Evolutionary conservation across 2,329 filamentous ascomycete genomes (phyloP).

Genomic region (Aspergillus carbonarius): DNA sequence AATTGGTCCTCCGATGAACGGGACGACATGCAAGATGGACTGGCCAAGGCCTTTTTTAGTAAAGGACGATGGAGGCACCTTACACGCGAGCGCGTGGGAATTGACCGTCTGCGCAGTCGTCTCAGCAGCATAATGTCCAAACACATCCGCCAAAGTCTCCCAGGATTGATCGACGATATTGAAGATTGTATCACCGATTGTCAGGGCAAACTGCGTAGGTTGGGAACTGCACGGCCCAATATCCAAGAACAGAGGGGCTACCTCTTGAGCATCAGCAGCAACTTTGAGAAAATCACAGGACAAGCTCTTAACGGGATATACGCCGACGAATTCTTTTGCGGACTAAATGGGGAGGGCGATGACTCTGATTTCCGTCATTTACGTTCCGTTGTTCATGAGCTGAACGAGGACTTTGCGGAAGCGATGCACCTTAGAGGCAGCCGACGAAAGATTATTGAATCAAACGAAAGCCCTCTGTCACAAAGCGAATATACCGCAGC

Average conservation of each 20-base stretch:
- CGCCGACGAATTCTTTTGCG: conserved; percentile 42
- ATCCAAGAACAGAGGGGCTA: conserved; percentile 27
- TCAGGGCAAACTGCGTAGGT: conserved; percentile 22
- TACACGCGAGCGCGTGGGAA: conserved; percentile 28
- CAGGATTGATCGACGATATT: conserved; percentile 39
- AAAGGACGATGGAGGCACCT: conserved; percentile 28
- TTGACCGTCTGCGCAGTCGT: conserved; percentile 37
- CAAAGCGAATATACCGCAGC: not conserved
- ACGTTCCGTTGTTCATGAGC: conserved; percentile 25
- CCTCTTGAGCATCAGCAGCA: conserved; percentile 36
- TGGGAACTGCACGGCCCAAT: conserved; percentile 26
- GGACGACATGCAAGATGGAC: conserved; percentile 30
- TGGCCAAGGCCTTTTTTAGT: conserved; percentile 37
- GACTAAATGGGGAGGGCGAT: conserved; percentile 2
- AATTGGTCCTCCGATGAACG: conserved; percentile 45
- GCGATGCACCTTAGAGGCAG: conserved; percentile 22
- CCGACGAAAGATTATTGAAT: conserved; percentile 8
- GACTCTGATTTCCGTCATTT: conserved; percentile 26
- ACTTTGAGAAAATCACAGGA: conserved; percentile 39
- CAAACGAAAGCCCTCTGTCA: rapidly evolving
- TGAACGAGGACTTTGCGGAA: conserved; percentile 30
- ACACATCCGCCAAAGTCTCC: conserved; percentile 31
- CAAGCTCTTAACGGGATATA: conserved; percentile 46
- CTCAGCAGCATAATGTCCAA: conserved; percentile 38
- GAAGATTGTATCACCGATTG: conserved; percentile 36